Percentiles rank a stretch among this genome's conserved stretches.
Conservation (phyloP, 2,329 filamentous ascomycete species). For the Scedosporium apiospermum region DNA sequence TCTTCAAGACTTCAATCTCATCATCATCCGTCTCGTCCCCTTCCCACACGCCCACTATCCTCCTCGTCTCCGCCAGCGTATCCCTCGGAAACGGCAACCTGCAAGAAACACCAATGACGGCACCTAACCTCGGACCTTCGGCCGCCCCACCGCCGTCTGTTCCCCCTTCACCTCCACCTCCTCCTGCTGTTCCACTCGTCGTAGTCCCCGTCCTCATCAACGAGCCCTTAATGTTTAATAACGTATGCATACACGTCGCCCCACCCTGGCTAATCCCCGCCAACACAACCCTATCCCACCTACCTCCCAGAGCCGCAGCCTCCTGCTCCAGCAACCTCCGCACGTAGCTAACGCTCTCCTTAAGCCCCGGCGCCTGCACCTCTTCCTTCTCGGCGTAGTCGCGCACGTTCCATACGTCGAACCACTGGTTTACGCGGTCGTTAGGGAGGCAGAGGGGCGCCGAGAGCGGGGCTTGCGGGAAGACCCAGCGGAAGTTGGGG, state of each 20-base stretch:
- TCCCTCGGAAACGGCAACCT: constrained; percentile 25
- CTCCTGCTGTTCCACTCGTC: background rate
- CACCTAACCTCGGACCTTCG: constrained; percentile 12
- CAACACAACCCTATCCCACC: constrained; percentile 29
- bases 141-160: background rate
- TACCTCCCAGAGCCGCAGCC: constrained; percentile 16
- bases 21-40: constrained; percentile 18
- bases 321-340: background rate
- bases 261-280: constrained; percentile 38
- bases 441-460: constrained; percentile 10
- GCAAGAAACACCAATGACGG: constrained; percentile 28
- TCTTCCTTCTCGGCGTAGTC: constrained; percentile 31
- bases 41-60: constrained; percentile 18
- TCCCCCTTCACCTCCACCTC: background rate
- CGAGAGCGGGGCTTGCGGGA: constrained; percentile 30
- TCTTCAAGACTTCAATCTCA: constrained; percentile 15
- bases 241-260: constrained; percentile 27
- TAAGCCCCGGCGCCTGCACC: constrained; percentile 29
- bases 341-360: constrained; percentile 2
- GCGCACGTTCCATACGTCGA: constrained; percentile 37
- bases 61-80: constrained; percentile 20
- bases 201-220: background rate
- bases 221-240: constrained; percentile 24
- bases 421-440: constrained; percentile 32
- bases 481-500: constrained; percentile 39